A percentile compares a stretch with the other conserved stretches of the same genome.
Conservation (phyloP, 768 basidiomycete genomes). For the Boletus barrowsii region DNA sequence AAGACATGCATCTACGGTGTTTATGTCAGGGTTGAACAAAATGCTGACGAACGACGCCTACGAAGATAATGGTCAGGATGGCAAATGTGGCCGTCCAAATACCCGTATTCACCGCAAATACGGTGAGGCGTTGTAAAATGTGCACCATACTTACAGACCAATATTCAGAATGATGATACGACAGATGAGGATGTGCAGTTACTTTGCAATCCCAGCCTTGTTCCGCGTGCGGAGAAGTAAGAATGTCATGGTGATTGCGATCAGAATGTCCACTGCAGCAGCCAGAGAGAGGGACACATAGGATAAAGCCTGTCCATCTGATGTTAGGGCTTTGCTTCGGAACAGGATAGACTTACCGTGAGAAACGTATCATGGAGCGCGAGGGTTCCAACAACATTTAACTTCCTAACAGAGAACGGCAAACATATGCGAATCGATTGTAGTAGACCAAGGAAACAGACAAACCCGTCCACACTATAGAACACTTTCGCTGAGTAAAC, state of each 20-base stretch:
- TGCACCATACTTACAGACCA: background rate
- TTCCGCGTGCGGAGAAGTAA: constrained; percentile 1
- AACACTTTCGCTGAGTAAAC: too few relatives aligned
- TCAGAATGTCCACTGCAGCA: constrained; percentile 7
- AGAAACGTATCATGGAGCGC: too few relatives aligned
- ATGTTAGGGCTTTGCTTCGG: background rate
- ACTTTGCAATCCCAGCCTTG: background rate
- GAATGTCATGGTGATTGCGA: constrained; percentile 3
- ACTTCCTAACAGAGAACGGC: too few relatives aligned
- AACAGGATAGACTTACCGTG: too few relatives aligned
- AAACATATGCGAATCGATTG: too few relatives aligned
- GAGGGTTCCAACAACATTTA: too few relatives aligned
- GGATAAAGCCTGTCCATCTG: background rate
- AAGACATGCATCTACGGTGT: background rate
- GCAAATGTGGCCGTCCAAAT: constrained; percentile 49
- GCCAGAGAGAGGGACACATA: background rate
- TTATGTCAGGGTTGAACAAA: background rate
- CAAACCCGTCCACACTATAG: too few relatives aligned
- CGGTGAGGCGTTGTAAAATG: constrained; percentile 6
- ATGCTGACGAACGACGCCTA: constrained; percentile 26
- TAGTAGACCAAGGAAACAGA: too few relatives aligned
- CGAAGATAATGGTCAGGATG: constrained; percentile 46
- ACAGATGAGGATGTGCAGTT: background rate
- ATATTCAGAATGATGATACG: background rate
- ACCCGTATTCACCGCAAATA: constrained; percentile 22